Base-by-base conservation (phyloP, 2,329 filamentous ascomycete genomes). In the Botryotinia globosa region DNA sequence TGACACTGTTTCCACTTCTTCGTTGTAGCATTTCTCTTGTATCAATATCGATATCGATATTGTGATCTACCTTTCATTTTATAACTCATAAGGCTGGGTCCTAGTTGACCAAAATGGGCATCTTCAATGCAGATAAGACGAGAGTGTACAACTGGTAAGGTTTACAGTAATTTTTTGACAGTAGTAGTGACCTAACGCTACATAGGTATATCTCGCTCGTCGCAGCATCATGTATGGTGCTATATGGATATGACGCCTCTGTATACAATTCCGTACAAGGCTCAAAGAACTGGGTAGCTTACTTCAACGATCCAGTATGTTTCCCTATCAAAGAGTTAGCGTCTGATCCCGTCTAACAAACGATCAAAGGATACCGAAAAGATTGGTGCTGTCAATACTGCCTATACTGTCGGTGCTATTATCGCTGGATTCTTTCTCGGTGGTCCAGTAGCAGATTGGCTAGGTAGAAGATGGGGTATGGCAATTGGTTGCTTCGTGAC, bases 231-330 rank as follows among this genome's bases (percentile, higher is more conserved):
- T 92, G 89, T 81, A 92, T 92, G 91, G 89, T 92, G 34, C 85
- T 93, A 62, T 92, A 92, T 80, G 91, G 91, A 73, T 92, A 92
- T 80, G 91, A 92, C 85, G 90, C 90, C 1, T 91, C 89, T 54
- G 90, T 92, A 64, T 93, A 90, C 84, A 93, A 93, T 80, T 89
- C 90, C 8, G 87, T 92, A 9, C 90, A 92, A 81, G 89, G 88
- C 45, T 91, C 89, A 1, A 66, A 87, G 22, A 87, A 92, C 80
- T 93, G 91, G 90, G 82, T 89, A 20, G 83, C 82, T 29, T 92
- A 86, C 82, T 91, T 92, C 81, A 83, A 90, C 76, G 51, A 74
- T 68, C 74, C 75, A 22, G 74, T 77, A 75, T 58, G 69, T 44
- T n/a, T 51, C 32, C n/a, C 10, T n/a, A 45, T 64, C 48, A 73